Percentiles rank a stretch among this genome's conserved stretches.
Conservation (phyloP, 352 stramenopile species). For the Thalassiosira livingstoniorum region DNA sequence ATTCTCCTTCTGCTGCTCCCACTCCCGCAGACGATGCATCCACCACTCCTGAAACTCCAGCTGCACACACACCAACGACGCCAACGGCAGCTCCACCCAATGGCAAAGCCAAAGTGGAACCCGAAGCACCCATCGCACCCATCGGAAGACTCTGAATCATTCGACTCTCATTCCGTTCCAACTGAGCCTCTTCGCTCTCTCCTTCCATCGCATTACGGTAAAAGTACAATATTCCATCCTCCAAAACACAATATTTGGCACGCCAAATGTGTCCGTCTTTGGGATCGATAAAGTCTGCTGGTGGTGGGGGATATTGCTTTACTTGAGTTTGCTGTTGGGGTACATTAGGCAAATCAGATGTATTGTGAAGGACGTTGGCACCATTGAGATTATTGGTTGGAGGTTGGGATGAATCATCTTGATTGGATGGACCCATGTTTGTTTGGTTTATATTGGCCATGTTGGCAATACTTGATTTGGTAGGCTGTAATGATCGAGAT, state of each 20-base stretch:
- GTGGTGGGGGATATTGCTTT: slow-evolving; percentile 49
- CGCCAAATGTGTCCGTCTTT: slow-evolving; percentile 77
- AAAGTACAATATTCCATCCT: slow-evolving; percentile 81
- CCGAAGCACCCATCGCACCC: too few species aligned
- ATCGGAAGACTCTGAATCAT: too few species aligned
- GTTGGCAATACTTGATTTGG: slow-evolving; percentile 5
- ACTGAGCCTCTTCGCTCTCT: slow-evolving; percentile 61
- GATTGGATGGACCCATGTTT: neutral
- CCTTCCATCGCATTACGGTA: slow-evolving; percentile 72
- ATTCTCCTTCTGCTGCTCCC: too few species aligned
- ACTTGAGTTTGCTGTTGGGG: slow-evolving; percentile 3
- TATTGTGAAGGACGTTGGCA: too few species aligned
- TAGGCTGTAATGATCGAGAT: slow-evolving; percentile 2
- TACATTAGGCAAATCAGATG: too few species aligned
- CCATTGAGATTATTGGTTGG: too few species aligned
- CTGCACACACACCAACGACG: too few species aligned
- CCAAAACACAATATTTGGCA: slow-evolving; percentile 79
- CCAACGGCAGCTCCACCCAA: too few species aligned
- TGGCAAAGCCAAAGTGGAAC: too few species aligned
- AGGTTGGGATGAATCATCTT: too few species aligned
- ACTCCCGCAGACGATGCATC: too few species aligned
- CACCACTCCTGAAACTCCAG: too few species aligned
- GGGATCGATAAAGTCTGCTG: slow-evolving; percentile 68
- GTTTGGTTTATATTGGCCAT: slow-evolving; percentile 1
- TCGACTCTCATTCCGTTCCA: slow-evolving; percentile 62